These are phyloP conservation scores for Fusarium robinianum DNA, from an alignment of 2,329 filamentous ascomycete species.

Conservation along the genomic window DNA sequence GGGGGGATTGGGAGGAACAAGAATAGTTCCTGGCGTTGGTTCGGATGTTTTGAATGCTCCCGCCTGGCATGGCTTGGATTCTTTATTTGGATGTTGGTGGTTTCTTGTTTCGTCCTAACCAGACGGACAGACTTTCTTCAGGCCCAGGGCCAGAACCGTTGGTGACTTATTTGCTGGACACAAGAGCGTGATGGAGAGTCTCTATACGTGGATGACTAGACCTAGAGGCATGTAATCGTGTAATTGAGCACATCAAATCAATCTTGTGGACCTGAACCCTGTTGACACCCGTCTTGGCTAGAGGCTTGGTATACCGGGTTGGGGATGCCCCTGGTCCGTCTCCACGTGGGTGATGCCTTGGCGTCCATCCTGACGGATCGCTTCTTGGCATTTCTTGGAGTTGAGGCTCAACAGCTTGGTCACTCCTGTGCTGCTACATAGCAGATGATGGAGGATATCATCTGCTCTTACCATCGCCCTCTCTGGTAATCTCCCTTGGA, in stretches of 20 bases:
- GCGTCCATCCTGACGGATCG: no score
- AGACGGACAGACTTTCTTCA: neutral
- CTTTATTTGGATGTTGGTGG: conserved; percentile 13
- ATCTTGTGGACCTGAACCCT: neutral
- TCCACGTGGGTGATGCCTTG: conserved; percentile 11
- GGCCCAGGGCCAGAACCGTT: neutral
- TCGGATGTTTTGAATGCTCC: conserved; percentile 29
- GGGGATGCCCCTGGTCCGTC: neutral
- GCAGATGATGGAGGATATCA: no score
- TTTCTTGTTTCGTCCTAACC: conserved; percentile 5
- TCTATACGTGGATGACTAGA: neutral
- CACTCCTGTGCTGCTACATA: no score
- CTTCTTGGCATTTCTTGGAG: no score
- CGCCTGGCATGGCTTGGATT: conserved; percentile 30
- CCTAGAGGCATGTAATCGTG: conserved; percentile 2
- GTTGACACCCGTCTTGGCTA: conserved; percentile 1
- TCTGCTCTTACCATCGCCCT: no score
- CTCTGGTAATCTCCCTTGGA: no score
- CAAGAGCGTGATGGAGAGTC: no score
- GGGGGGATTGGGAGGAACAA: conserved; percentile 19
- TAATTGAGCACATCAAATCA: conserved; percentile 1
- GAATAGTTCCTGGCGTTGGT: conserved; percentile 31
- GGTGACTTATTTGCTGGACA: no score
- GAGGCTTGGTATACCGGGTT: conserved; percentile 1
- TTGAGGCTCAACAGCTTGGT: no score